Base-by-base conservation (phyloP, 805 yeast species). In the Vanderwaltozyma yarrowii region DNA sequence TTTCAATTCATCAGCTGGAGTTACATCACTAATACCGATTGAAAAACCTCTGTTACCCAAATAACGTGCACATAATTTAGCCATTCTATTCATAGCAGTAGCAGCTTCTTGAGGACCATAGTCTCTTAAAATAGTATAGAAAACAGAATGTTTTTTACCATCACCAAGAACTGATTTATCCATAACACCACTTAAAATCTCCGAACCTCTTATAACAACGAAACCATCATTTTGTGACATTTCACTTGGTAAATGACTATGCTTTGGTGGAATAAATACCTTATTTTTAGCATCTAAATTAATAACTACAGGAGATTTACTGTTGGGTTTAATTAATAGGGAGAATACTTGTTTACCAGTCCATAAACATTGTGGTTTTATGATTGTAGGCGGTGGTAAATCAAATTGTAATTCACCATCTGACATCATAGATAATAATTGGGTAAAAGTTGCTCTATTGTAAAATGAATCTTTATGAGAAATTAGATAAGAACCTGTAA, bases 211-310 rank as follows among this genome's bases (percentile, higher is more conserved):
- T 40, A 92, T 85, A 37, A 94, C 65, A 24, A 89, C 94, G 51
- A 71, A 94, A 8, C 98, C 96, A 61, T 92, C 99, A 59, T 92
- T 92, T 33, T 94, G 95, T 5, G 96, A 86, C 97, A 92, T 88
- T 60, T 92, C 98, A 49, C 71, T 78, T 4, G 95, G 92, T 43
- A 71, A 68, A 3, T 83, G 80, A 23, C 67, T 60, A 40, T 63
- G 58, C 25, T 65, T 62, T 3, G 97, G 97, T 1, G 95, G 85
- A 16, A 67, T 68, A 56, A 73, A 92, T 0, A 95, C 87, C 60
- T 92, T 92, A 61, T 85, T 85, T 56, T 89, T 92, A 5, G 96
- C 96, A 57, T 92, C 96, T 47, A 92, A 66, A 55, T 92, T 92
- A 56, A 92, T 87, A 8, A 81, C 67, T 19, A 94, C 95, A 5